These are phyloP conservation scores for Jamesozyma rosinii DNA, from an alignment of 805 yeast species.

Conservation along the genomic window DNA sequence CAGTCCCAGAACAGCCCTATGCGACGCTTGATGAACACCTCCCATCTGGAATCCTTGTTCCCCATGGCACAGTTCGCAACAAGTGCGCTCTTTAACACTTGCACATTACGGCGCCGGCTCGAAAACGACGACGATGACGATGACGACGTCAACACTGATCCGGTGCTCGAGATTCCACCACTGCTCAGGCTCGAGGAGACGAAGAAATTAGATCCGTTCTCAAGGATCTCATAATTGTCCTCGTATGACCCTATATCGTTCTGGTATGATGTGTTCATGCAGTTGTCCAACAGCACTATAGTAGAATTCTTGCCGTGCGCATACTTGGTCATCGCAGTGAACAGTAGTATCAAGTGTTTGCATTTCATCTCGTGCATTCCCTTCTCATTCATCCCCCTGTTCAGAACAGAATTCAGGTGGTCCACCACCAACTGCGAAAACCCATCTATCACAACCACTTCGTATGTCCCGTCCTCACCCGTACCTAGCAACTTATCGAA, in stretches of 20 bases:
- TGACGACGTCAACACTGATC: neutral
- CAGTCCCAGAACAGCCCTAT: conserved; percentile 28
- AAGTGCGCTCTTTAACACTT: conserved; percentile 25
- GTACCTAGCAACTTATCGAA: conserved; percentile 13
- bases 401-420: conserved; percentile 12
- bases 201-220: conserved; percentile 16
- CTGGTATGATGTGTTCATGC: conserved; percentile 28
- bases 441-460: conserved; percentile 25
- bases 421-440: conserved; percentile 25
- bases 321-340: conserved; percentile 25
- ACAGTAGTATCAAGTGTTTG: conserved; percentile 17
- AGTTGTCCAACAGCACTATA: conserved; percentile 22
- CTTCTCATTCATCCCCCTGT: conserved; percentile 3
- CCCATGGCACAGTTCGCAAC: conserved; percentile 27
- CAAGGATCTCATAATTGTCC: conserved; percentile 14
- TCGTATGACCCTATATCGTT: conserved; percentile 5
- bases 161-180: neutral
- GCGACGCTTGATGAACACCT: conserved; percentile 19
- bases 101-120: conserved; percentile 16
- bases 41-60: conserved; percentile 25
- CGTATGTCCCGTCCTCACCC: conserved; percentile 6
- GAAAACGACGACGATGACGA: neutral
- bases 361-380: conserved; percentile 24
- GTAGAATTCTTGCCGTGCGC: conserved; percentile 15
- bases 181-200: conserved; percentile 9